phyloP scores from a whole-genome alignment of 169 alveolate species.

The Plasmodium vinckei region DNA sequence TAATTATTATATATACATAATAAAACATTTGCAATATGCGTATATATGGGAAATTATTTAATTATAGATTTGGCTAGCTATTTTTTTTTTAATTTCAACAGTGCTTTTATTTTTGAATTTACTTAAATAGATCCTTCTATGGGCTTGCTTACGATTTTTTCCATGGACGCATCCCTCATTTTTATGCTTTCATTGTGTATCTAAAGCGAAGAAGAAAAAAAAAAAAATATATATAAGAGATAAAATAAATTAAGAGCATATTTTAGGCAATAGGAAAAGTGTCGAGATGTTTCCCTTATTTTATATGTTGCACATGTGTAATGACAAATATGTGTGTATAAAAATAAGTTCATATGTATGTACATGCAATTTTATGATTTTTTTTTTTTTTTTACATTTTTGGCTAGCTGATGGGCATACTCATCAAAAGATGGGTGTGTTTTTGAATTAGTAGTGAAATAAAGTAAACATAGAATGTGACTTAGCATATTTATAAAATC shows the following conservation, averaged over 20 bases:
- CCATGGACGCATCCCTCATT: slow-evolving; percentile 44
- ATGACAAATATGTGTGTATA: background rate
- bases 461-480: slow-evolving; percentile 47
- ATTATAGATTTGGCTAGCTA: too few species aligned
- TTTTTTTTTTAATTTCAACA: too few species aligned
- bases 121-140: slow-evolving; percentile 22
- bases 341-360: background rate
- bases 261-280: too few species aligned
- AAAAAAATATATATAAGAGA: background rate
- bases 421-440: slow-evolving; percentile 54
- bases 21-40: background rate
- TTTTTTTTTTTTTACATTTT: slow-evolving; percentile 35
- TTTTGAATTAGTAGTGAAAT: slow-evolving; percentile 53
- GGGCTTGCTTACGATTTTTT: slow-evolving; percentile 6
- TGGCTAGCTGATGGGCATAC: slow-evolving; percentile 63
- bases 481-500: slow-evolving; percentile 41
- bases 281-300: too few species aligned
- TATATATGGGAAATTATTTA: too few species aligned
- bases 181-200: slow-evolving; percentile 44
- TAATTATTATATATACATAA: background rate
- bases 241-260: background rate
- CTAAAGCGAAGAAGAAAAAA: slow-evolving; percentile 23
- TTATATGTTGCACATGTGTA: too few species aligned
- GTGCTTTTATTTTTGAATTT: background rate
- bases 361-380: slow-evolving; percentile 19